A percentile compares a stretch with the other conserved stretches of the same genome.
Conservation (phyloP, 2,329 filamentous ascomycete genomes). For the Pezicula neosporulosa region DNA sequence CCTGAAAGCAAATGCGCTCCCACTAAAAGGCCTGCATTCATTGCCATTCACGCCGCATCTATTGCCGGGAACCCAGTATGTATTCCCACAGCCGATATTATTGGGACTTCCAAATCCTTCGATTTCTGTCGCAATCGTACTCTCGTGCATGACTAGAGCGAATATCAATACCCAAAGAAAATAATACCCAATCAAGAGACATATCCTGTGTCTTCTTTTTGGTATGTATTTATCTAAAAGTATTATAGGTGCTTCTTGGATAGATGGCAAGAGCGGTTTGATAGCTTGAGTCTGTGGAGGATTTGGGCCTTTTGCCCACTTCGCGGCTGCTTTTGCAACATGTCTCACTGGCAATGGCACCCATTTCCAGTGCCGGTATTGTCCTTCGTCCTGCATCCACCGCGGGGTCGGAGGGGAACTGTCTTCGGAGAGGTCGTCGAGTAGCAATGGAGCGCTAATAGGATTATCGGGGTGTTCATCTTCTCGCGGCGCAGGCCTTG, state of each 20-base stretch:
- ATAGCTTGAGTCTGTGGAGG: slow-evolving; percentile 50
- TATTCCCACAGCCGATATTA: slow-evolving; percentile 62
- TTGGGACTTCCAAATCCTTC: slow-evolving; percentile 64
- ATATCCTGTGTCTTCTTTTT: slow-evolving; percentile 53
- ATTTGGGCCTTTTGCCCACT: slow-evolving; percentile 55
- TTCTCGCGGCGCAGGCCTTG: slow-evolving; percentile 11
- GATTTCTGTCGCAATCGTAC: slow-evolving; percentile 57
- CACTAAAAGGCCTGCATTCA: slow-evolving; percentile 71
- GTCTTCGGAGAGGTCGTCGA: slow-evolving; percentile 43
- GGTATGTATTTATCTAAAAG: slow-evolving; percentile 62
- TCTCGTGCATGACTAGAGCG: slow-evolving; percentile 62
- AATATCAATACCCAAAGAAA: slow-evolving; percentile 68
- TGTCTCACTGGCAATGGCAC: slow-evolving; percentile 54
- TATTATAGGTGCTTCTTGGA: slow-evolving; percentile 65
- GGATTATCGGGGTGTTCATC: slow-evolving; percentile 27
- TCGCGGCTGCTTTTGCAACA: slow-evolving; percentile 35
- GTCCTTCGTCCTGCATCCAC: slow-evolving; percentile 53
- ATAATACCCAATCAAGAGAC: slow-evolving; percentile 57
- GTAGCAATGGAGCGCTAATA: slow-evolving; percentile 23
- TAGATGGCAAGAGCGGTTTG: slow-evolving; percentile 56
- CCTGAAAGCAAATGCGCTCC: slow-evolving; percentile 66
- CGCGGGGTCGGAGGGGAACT: slow-evolving; percentile 49
- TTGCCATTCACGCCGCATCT: slow-evolving; percentile 72
- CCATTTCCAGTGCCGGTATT: slow-evolving; percentile 48
- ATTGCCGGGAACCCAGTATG: slow-evolving; percentile 71